These are phyloP conservation scores for Breviolum minutum DNA, from an alignment of 73 alveolate genomes.

Conservation along the genomic window DNA sequence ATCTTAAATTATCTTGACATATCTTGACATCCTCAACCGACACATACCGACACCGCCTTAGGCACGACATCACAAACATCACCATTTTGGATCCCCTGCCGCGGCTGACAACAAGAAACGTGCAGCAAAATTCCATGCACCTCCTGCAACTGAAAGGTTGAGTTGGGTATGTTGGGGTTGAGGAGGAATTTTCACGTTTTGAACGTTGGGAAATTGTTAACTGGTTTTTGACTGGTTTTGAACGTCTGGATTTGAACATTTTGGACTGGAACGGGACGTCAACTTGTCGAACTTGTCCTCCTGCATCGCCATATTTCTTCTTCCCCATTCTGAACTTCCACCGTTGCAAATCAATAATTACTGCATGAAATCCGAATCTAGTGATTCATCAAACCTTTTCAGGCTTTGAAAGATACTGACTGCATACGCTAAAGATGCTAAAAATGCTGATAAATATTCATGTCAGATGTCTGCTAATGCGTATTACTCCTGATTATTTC, in stretches of 20 bases:
- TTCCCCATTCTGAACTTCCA: background rate
- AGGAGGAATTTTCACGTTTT: too few species aligned
- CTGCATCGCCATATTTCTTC: slow-evolving; percentile 37
- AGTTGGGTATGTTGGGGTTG: too few species aligned
- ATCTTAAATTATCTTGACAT: too few species aligned
- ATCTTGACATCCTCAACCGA: too few species aligned
- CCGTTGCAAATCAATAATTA: background rate
- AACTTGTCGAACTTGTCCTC: background rate
- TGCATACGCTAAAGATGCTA: too few species aligned
- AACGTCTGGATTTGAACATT: background rate
- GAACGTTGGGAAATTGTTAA: too few species aligned
- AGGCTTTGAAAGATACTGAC: too few species aligned
- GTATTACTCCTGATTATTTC: too few species aligned
- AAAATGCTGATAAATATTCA: too few species aligned
- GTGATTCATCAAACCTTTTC: too few species aligned
- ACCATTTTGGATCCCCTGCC: background rate
- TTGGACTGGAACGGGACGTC: background rate
- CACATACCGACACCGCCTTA: background rate
- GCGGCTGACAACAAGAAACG: slow-evolving; percentile 71
- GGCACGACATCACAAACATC: background rate
- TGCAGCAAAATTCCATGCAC: slow-evolving; percentile 53
- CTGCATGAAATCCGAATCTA: background rate
- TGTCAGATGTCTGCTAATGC: too few species aligned
- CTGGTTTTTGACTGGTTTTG: too few species aligned
- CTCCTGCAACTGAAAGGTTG: background rate